Conservation (phyloP, 106 monocot species). For the Dioscorea alata region DNA sequence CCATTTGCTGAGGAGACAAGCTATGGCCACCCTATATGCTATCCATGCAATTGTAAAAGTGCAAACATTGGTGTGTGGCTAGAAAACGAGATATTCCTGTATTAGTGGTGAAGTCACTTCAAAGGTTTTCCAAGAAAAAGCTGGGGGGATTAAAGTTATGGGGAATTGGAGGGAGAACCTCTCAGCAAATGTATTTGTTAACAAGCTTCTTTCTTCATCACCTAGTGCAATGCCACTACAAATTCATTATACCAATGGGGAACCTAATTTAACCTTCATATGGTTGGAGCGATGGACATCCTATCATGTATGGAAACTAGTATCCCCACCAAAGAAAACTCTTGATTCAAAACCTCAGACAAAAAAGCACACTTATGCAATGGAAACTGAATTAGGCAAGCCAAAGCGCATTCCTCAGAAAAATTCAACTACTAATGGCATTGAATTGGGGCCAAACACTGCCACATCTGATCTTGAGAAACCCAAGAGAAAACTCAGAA, state of each 20-base stretch:
- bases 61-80: conserved; percentile 61
- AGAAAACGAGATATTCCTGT: conserved; percentile 35
- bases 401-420: conserved; percentile 50
- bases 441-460: conserved; percentile 22
- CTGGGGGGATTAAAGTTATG: conserved; percentile 21
- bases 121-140: conserved; percentile 13
- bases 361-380: conserved; percentile 31
- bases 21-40: conserved; percentile 57
- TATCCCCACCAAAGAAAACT: conserved; percentile 28
- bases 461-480: conserved; percentile 28
- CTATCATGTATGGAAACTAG: conserved; percentile 49
- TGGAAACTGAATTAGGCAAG: conserved; percentile 63
- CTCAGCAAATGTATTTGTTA: conserved; percentile 46
- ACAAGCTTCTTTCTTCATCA: conserved; percentile 63
- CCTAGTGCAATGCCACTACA: conserved; percentile 38
- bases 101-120: conserved; percentile 17
- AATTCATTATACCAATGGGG: conserved; percentile 41
- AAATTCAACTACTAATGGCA: conserved; percentile 19
- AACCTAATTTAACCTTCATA: conserved; percentile 57
- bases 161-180: conserved; percentile 34
- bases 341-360: conserved; percentile 40
- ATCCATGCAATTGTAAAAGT: conserved; percentile 59
- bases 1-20: conserved; percentile 91
- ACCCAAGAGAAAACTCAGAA: conserved; percentile 37
- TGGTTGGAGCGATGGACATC: conserved; percentile 84